Evolutionary conservation across 768 basidiomycete species (phyloP).

Genomic region (Scleroderma citrinum): DNA sequence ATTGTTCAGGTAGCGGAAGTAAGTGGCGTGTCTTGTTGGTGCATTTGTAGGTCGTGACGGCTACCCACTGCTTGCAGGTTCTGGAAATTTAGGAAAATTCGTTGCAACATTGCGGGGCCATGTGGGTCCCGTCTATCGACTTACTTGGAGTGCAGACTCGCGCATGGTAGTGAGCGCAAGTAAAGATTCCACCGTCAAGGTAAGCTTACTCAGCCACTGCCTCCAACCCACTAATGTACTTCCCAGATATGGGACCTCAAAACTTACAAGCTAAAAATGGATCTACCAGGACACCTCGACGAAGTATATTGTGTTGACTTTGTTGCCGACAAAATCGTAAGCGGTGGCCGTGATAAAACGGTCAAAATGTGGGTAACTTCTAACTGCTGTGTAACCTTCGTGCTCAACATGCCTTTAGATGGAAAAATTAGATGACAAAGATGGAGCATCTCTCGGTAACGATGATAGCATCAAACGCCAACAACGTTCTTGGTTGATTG

Average conservation of each 20-base stretch:
- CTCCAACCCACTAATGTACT: background rate
- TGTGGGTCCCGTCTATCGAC: slow-evolving; percentile 88
- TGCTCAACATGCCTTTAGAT: slow-evolving; percentile 10
- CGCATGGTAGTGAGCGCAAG: slow-evolving; percentile 89
- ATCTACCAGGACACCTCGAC: slow-evolving; percentile 94
- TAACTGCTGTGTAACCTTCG: background rate
- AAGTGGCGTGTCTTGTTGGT: slow-evolving; percentile 2
- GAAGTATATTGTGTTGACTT: slow-evolving; percentile 99
- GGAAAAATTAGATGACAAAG: slow-evolving; percentile 22
- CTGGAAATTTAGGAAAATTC: slow-evolving; percentile 72
- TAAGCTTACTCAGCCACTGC: slow-evolving; percentile 27
- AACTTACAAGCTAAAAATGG: slow-evolving; percentile 90
- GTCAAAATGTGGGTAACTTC: slow-evolving; percentile 78
- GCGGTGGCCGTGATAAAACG: slow-evolving; percentile 87
- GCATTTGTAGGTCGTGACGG: background rate
- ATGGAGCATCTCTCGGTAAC: background rate
- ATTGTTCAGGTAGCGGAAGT: slow-evolving; percentile 51
- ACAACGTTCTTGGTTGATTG: background rate
- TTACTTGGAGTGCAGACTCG: slow-evolving; percentile 94
- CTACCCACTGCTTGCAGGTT: background rate
- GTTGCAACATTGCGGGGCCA: slow-evolving; percentile 89
- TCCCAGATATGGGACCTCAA: slow-evolving; percentile 91
- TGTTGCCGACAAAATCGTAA: slow-evolving; percentile 98
- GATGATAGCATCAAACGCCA: background rate
- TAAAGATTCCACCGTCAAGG: slow-evolving; percentile 95